Percentiles rank a stretch among this genome's conserved stretches.
Conservation (phyloP, 2,329 filamentous ascomycete genomes). For the Niveomyces coronatus region DNA sequence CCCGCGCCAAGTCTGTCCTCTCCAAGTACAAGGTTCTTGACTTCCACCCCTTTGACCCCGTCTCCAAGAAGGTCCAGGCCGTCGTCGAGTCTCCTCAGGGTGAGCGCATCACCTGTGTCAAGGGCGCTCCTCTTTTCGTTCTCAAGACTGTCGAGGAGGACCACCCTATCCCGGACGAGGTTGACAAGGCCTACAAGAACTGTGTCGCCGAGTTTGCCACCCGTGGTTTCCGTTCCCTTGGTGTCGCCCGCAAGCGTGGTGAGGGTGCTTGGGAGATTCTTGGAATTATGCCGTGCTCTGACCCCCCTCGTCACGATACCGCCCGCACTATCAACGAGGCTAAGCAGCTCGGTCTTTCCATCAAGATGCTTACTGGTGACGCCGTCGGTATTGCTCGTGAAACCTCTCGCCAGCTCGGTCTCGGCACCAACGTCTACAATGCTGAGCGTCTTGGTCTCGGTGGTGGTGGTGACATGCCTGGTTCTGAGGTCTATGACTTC, state of each 20-base stretch:
- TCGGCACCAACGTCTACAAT: constrained; percentile 90
- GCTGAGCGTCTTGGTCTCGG: constrained; percentile 85
- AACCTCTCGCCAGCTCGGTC: constrained; percentile 81
- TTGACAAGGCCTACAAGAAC: constrained; percentile 81
- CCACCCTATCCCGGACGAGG: constrained; percentile 63
- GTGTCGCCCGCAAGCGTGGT: constrained; percentile 82
- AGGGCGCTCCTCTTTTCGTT: constrained; percentile 82
- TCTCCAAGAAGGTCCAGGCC: constrained; percentile 86
- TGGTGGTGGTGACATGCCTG: constrained; percentile 84
- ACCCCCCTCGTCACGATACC: constrained; percentile 84
- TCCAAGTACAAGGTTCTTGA: constrained; percentile 77
- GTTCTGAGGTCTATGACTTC: constrained; percentile 90
- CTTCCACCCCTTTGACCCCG: constrained; percentile 83
- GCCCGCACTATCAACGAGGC: constrained; percentile 84
- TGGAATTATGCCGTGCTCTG: constrained; percentile 89
- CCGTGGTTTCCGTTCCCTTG: constrained; percentile 88
- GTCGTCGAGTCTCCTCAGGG: constrained; percentile 75
- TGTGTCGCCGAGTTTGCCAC: constrained; percentile 86
- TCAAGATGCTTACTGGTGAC: constrained; percentile 96
- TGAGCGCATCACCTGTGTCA: constrained; percentile 79
- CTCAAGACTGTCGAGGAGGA: constrained; percentile 82
- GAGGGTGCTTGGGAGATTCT: constrained; percentile 81
- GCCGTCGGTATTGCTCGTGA: constrained; percentile 88
- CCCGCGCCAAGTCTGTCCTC: constrained; percentile 68
- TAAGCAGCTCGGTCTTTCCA: constrained; percentile 75